Conservation (phyloP, 371 early-diverging fungal species). For the Apophysomyces trapeziformis region DNA sequence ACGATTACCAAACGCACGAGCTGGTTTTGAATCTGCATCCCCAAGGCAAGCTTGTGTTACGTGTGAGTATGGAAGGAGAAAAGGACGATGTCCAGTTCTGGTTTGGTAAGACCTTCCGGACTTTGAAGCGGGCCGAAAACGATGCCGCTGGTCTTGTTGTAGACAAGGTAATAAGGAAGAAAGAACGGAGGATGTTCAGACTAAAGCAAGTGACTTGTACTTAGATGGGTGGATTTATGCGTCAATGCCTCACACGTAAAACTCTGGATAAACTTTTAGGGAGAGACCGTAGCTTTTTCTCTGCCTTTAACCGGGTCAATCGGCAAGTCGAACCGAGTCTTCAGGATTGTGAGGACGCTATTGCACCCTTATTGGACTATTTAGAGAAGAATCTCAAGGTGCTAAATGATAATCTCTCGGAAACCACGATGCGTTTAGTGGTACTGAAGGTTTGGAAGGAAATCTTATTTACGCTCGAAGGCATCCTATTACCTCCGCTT, state of each 20-base stretch:
- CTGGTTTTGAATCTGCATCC: conserved; percentile 84
- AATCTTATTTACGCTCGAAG: conserved; percentile 73
- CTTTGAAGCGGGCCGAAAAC: conserved; percentile 72
- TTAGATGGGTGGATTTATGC: conserved; percentile 62
- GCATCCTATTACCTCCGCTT: conserved; percentile 80
- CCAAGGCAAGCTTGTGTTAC: conserved; percentile 79
- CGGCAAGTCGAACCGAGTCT: conserved; percentile 50
- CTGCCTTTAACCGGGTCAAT: conserved; percentile 37
- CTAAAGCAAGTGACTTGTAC: not conserved
- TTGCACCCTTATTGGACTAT: conserved; percentile 84
- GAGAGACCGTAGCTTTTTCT: conserved; percentile 49
- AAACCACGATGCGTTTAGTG: conserved; percentile 79
- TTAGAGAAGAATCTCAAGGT: conserved; percentile 84
- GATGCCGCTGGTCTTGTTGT: conserved; percentile 76
- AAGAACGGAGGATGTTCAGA: not conserved
- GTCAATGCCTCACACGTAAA: conserved; percentile 58
- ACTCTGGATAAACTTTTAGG: conserved; percentile 46
- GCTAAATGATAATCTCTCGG: conserved; percentile 77
- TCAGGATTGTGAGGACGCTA: conserved; percentile 77
- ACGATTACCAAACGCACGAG: conserved; percentile 81
- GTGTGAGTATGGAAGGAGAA: conserved; percentile 90
- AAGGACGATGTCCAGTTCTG: conserved; percentile 92
- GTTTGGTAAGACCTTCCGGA: conserved; percentile 84
- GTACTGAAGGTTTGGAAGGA: conserved; percentile 88
- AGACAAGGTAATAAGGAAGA: conserved; percentile 56